A percentile compares a stretch with the other conserved stretches of the same genome.
phyloP scores from a whole-genome alignment of 2,329 filamentous ascomycete species.

The Stemphylium beticola region DNA sequence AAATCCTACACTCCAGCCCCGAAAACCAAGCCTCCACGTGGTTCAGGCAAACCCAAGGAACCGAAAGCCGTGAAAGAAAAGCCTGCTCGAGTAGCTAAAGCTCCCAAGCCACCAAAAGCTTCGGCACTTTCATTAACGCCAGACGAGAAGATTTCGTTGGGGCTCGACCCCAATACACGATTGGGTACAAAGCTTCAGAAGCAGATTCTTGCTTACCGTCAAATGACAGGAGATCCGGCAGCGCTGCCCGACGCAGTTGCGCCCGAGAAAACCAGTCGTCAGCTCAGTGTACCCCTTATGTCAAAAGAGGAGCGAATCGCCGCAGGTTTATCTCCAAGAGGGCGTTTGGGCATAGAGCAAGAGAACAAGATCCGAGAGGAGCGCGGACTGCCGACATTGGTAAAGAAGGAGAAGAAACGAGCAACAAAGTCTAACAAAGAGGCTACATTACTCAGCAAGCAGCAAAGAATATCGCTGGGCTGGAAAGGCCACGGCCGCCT shows the following conservation, averaged over 20 bases:
- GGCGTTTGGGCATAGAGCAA: slow-evolving; percentile 30
- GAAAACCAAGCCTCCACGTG: slow-evolving; percentile 6
- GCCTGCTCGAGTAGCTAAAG: slow-evolving; percentile 1
- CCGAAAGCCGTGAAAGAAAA: slow-evolving; percentile 7
- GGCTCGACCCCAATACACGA: slow-evolving; percentile 33
- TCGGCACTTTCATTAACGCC: slow-evolving; percentile 26
- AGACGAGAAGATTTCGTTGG: slow-evolving; percentile 33
- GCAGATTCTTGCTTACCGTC: slow-evolving; percentile 38
- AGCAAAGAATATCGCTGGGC: slow-evolving; percentile 33
- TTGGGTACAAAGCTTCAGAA: slow-evolving; percentile 29
- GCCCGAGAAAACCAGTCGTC: slow-evolving; percentile 8
- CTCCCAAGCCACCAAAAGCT: not conserved
- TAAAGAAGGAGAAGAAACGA: slow-evolving; percentile 24
- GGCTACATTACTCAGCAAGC: slow-evolving; percentile 30
- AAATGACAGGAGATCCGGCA: slow-evolving; percentile 23
- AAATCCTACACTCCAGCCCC: slow-evolving; percentile 16
- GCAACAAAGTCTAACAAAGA: slow-evolving; percentile 20
- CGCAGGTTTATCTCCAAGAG: slow-evolving; percentile 30
- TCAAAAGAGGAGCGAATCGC: slow-evolving; percentile 38
- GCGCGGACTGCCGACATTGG: slow-evolving; percentile 25
- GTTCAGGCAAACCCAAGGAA: slow-evolving; percentile 1
- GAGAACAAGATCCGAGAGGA: slow-evolving; percentile 34
- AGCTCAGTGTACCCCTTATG: slow-evolving; percentile 27
- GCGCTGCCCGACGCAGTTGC: slow-evolving; percentile 31
- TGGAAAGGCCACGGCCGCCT: slow-evolving; percentile 34